A percentile compares a stretch with the other conserved stretches of the same genome.
phyloP scores from a whole-genome alignment of 257 asterid species.

The Lithospermum erythrorhizon region DNA sequence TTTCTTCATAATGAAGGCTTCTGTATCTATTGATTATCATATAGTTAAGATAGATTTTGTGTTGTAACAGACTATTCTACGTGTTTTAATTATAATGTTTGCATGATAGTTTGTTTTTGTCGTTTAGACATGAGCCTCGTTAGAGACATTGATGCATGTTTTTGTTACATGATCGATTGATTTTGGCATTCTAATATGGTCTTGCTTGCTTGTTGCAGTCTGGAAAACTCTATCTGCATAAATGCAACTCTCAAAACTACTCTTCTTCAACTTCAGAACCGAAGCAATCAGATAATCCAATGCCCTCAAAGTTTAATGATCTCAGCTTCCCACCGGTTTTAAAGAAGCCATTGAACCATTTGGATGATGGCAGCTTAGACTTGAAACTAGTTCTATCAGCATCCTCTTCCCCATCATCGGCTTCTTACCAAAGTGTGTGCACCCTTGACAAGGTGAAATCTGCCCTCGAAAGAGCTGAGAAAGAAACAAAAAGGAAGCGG shows the following conservation, averaged over 20 bases:
- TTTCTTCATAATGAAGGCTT: no score
- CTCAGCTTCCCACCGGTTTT: constrained; percentile 63
- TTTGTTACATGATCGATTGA: background rate
- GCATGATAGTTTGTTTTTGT: background rate
- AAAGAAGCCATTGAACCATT: constrained; percentile 30
- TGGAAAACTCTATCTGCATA: constrained; percentile 68
- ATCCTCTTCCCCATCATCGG: constrained; percentile 22
- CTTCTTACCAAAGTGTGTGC: constrained; percentile 40
- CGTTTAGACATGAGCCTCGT: no score
- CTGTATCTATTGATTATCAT: no score
- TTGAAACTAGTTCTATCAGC: constrained; percentile 41
- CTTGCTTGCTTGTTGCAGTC: constrained; percentile 36
- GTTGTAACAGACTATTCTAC: background rate
- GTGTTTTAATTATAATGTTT: no score
- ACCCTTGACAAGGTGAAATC: constrained; percentile 46
- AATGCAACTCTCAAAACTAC: constrained; percentile 42
- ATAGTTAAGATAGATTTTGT: no score
- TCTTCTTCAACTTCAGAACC: constrained; percentile 33
- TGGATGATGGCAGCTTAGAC: constrained; percentile 40
- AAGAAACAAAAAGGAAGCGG: constrained; percentile 23
- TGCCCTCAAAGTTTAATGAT: constrained; percentile 38
- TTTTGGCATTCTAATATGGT: background rate
- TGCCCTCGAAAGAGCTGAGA: constrained; percentile 44
- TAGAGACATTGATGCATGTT: no score
- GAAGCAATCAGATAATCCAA: constrained; percentile 13